Conservation (phyloP, 2,329 filamentous ascomycete genomes). For the Hypoxylon sp. region DNA sequence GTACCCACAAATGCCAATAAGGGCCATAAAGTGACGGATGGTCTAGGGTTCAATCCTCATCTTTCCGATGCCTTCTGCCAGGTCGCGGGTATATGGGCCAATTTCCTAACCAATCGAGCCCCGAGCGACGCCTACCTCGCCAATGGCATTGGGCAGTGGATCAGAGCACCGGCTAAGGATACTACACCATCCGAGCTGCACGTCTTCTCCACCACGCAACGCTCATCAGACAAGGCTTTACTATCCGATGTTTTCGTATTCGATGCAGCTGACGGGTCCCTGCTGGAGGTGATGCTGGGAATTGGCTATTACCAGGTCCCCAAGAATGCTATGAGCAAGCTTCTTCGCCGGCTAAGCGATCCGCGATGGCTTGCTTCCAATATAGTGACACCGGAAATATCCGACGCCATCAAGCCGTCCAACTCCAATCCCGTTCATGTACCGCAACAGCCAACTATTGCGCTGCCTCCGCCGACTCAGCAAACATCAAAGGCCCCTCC, state of each 20-base stretch:
- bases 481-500: not conserved
- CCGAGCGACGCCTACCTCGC: slow-evolving; percentile 51
- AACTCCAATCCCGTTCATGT: not conserved
- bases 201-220: slow-evolving; percentile 47
- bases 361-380: not conserved
- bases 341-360: slow-evolving; percentile 46
- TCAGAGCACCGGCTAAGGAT: slow-evolving; percentile 37
- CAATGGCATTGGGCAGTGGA: slow-evolving; percentile 43
- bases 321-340: slow-evolving; percentile 50
- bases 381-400: not conserved
- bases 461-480: not conserved
- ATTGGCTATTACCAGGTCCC: slow-evolving; percentile 51
- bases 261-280: slow-evolving; percentile 47
- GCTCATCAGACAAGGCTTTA: slow-evolving; percentile 45
- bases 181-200: slow-evolving; percentile 45
- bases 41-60: slow-evolving; percentile 14
- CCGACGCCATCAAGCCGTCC: not conserved
- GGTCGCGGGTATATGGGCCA: slow-evolving; percentile 55
- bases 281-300: slow-evolving; percentile 55
- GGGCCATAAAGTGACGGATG: not conserved
- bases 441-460: not conserved
- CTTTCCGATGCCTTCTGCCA: slow-evolving; percentile 54
- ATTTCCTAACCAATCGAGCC: slow-evolving; percentile 52
- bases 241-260: slow-evolving; percentile 56
- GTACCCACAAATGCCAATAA: slow-evolving; percentile 25